phyloP scores from a whole-genome alignment of 2,329 filamentous ascomycete species.

The Trichoderma atroviride region DNA sequence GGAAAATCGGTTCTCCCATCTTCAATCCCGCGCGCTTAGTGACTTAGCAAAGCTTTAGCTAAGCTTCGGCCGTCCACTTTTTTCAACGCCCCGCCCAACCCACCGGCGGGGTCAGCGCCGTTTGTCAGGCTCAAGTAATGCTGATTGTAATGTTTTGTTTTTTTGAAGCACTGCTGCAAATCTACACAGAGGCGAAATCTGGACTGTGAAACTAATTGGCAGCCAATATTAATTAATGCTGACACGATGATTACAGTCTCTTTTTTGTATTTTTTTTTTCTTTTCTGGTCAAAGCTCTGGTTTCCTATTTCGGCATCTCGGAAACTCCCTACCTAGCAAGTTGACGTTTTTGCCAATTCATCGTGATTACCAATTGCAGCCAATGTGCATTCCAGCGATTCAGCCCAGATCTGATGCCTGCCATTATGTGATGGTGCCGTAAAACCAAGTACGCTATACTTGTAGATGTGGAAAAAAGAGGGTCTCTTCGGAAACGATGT shows the following conservation, averaged over 20 bases:
- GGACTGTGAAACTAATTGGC: neutral
- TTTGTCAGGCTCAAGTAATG: constrained; percentile 41
- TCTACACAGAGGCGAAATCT: neutral
- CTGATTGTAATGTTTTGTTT: neutral
- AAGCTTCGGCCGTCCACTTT: constrained; percentile 30
- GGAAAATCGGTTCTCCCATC: neutral
- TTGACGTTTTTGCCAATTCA: neutral
- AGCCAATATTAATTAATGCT: neutral
- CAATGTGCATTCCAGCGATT: constrained; percentile 2
- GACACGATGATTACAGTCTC: constrained; percentile 19
- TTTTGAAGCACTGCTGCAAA: neutral
- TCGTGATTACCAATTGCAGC: constrained; percentile 20
- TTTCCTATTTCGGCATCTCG: neutral
- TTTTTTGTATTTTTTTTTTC: neutral
- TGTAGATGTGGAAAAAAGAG: neutral
- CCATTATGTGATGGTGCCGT: neutral
- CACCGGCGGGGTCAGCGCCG: constrained; percentile 18
- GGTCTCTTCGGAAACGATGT: neutral
- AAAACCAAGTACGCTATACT: neutral
- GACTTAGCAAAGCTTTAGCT: constrained; percentile 37
- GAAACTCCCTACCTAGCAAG: neutral
- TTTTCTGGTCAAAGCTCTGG: neutral
- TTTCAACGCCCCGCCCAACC: constrained; percentile 4
- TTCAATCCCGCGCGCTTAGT: constrained; percentile 1
- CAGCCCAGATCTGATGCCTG: neutral